Conservation (phyloP, 2,329 filamentous ascomycete species). For the Fusarium aywerte region DNA sequence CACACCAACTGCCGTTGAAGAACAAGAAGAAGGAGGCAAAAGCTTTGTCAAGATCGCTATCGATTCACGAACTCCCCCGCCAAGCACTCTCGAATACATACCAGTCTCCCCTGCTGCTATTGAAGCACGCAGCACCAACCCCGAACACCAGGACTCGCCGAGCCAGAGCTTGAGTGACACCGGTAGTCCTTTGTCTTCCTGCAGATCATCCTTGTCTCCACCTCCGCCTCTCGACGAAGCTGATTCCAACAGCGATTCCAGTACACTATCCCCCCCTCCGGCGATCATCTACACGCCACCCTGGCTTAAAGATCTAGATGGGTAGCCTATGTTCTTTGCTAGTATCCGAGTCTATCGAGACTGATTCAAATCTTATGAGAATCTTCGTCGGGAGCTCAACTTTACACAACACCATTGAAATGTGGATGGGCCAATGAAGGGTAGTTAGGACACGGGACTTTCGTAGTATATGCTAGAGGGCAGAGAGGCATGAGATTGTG, state of each 20-base stretch:
- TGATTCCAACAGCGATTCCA: neutral
- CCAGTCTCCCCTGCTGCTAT: neutral
- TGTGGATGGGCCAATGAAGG: too few species aligned
- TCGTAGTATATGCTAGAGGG: too few species aligned
- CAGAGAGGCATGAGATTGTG: neutral
- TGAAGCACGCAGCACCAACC: neutral
- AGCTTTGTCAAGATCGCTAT: neutral
- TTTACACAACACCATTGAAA: neutral
- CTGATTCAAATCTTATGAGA: neutral
- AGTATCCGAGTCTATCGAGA: neutral
- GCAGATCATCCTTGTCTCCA: neutral
- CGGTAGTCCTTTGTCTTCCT: neutral
- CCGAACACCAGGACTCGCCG: neutral
- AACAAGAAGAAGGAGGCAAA: neutral
- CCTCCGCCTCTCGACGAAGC: neutral
- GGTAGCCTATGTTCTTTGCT: neutral
- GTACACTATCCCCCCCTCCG: conserved; percentile 34
- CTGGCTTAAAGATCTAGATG: neutral
- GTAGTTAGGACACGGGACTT: neutral
- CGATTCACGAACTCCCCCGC: neutral
- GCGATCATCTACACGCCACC: conserved; percentile 31
- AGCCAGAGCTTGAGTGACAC: neutral
- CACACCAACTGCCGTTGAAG: neutral
- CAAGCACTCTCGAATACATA: neutral
- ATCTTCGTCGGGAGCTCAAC: neutral